Percentiles rank a stretch among this genome's conserved stretches.
Evolutionary conservation across 2,329 filamentous ascomycete species (phyloP).

Genomic region (Paracoccidioides lutzii): DNA sequence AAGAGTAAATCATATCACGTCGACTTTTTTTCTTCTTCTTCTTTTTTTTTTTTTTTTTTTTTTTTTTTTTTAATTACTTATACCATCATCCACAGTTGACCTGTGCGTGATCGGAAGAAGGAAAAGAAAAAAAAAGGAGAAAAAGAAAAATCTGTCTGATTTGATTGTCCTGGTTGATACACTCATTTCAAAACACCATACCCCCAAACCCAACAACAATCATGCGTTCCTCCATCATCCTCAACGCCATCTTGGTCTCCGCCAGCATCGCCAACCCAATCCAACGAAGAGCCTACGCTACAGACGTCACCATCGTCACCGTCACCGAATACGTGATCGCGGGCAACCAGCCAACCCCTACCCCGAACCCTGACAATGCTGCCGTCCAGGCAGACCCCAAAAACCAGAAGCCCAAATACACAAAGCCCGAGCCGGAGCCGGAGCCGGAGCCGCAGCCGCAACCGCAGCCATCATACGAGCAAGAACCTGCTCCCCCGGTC

Average conservation of each 20-base stretch:
- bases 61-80: too few species aligned
- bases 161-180: neutral
- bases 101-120: conserved; percentile 13
- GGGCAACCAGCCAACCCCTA: conserved; percentile 1
- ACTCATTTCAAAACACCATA: neutral
- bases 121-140: conserved; percentile 7
- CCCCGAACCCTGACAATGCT: neutral
- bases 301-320: conserved; percentile 25
- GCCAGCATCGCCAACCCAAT: conserved; percentile 22
- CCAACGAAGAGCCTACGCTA: conserved; percentile 25
- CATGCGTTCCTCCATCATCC: conserved; percentile 25
- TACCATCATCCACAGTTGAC: conserved; percentile 18
- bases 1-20: too few species aligned
- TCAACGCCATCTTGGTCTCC: conserved; percentile 26
- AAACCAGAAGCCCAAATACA: neutral
- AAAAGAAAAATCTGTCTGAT: neutral
- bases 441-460: neutral
- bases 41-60: too few species aligned
- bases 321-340: conserved; percentile 25
- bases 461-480: neutral
- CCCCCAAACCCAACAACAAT: neutral
- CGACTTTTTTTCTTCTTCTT: too few species aligned
- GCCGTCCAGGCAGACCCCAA: neutral
- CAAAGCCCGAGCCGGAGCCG: neutral
- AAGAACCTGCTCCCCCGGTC: too few species aligned